A percentile compares a stretch with the other conserved stretches of the same genome.
Evolutionary conservation across 169 alveolate genomes (phyloP).

Genomic region (Perkinsus marinus): DNA sequence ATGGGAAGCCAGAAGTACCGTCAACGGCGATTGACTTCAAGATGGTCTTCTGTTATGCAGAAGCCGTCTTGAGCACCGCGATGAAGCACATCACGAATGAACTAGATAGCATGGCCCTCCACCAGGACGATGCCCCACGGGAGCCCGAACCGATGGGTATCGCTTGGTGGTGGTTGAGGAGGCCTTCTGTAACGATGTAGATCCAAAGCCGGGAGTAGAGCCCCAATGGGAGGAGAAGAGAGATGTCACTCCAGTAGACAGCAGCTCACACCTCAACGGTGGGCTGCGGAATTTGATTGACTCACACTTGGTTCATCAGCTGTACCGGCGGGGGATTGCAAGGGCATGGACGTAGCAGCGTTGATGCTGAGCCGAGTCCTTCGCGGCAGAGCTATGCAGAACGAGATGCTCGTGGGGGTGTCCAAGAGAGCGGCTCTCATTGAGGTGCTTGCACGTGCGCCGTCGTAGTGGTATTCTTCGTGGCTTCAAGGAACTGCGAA

Average conservation of each 20-base stretch:
- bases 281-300: not conserved
- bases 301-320: not conserved
- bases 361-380: conserved; percentile 67
- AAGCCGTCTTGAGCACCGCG: not conserved
- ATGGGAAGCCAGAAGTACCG: not conserved
- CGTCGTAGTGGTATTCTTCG: not conserved
- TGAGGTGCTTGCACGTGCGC: not conserved
- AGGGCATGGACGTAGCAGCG: conserved; percentile 46
- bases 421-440: conserved; percentile 68
- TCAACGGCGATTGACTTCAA: not conserved
- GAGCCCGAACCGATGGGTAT: not conserved
- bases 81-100: not conserved
- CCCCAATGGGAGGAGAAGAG: not conserved
- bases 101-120: not conserved
- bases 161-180: not conserved
- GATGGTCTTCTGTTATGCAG: not conserved
- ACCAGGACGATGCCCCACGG: not conserved
- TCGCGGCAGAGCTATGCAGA: conserved; percentile 75
- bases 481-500: conserved; percentile 41
- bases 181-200: not conserved
- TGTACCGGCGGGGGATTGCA: conserved; percentile 36
- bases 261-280: not conserved
- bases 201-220: not conserved
- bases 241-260: not conserved
- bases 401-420: conserved; percentile 76